Conservation (phyloP, 305 asterid genomes). For the Fraxinus floribunda region DNA sequence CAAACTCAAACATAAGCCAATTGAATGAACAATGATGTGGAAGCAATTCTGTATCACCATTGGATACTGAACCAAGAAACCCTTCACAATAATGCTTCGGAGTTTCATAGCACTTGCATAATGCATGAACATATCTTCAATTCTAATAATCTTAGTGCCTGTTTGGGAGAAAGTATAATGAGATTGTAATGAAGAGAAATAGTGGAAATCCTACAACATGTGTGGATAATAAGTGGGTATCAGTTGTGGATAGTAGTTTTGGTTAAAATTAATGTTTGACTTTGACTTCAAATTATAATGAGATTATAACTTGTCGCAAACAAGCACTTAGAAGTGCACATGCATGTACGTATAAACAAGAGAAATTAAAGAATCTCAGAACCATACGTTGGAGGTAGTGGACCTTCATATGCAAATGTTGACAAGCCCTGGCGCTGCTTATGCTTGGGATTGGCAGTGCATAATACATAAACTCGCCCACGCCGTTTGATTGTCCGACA, state of each 20-base stretch:
- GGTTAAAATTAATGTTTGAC: background rate
- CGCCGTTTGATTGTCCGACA: constrained; percentile 85
- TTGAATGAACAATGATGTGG: background rate
- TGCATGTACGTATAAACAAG: background rate
- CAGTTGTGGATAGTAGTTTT: background rate
- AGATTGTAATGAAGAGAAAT: background rate
- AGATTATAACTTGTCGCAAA: background rate
- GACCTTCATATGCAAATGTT: constrained; percentile 71
- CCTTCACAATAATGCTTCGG: background rate
- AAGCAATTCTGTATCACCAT: background rate
- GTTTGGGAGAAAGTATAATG: background rate
- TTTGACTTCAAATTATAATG: background rate
- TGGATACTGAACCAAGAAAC: background rate
- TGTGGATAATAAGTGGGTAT: background rate
- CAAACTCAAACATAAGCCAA: background rate
- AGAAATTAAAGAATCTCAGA: constrained; percentile 5
- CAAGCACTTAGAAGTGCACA: background rate
- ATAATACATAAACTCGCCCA: constrained; percentile 80
- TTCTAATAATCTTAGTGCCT: background rate
- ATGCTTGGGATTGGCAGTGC: constrained; percentile 92
- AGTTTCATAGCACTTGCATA: background rate
- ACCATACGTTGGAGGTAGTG: constrained; percentile 50
- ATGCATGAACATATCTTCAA: background rate
- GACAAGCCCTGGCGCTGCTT: constrained; percentile 92
- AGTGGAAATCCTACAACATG: background rate